Base-by-base conservation (phyloP, 2,329 filamentous ascomycete species). In the Xylaria sp. region DNA sequence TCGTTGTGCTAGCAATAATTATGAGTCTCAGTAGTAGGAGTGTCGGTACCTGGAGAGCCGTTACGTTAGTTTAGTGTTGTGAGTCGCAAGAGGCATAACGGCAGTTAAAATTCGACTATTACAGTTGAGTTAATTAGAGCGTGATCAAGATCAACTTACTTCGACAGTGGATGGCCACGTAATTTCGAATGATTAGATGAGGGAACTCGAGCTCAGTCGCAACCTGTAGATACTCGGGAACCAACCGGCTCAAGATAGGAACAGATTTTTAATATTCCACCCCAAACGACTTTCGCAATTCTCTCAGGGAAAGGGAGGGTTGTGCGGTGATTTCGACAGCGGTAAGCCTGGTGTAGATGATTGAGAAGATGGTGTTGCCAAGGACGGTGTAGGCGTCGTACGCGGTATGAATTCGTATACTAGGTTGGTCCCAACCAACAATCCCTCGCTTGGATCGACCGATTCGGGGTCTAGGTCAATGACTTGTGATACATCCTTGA, bases 341-440 rank as follows among this genome's bases (percentile, higher is more conserved):
- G 62, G 59, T n/a, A 56, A 17, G 37, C 38, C 17, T 2, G 53
- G 44, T 9, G 60, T 19, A 25, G 63, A 60, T 15, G 43, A 38
- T 25, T 33, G 13, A 8, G 46, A 31, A 9, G 41, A 40, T 9
- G 63, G 61, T 40, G 25, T 23, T 21, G 13, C 46, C 10, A 49
- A 47, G 38, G 49, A 55, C 17, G 21, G 29, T 19, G 48, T 17
- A 43, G 49, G 49, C 21, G 19, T 11, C 21, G 31, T 27, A 29
- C 5, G n/a, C 52, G 37, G 19, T 13, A 19, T 15, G 19, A 11
- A 6, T 8, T 51, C 56, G 48, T 62, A 64, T 19, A 64, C n/a
- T 7, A 64, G 51, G 46, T 4, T 53, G 29, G n/a, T 60, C 11
- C 60, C 63, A 40, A 64, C 7, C 17, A 59, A 19, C 40, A 61